phyloP scores from a whole-genome alignment of 371 early-diverging fungal species.

The Mortierella sp. region DNA sequence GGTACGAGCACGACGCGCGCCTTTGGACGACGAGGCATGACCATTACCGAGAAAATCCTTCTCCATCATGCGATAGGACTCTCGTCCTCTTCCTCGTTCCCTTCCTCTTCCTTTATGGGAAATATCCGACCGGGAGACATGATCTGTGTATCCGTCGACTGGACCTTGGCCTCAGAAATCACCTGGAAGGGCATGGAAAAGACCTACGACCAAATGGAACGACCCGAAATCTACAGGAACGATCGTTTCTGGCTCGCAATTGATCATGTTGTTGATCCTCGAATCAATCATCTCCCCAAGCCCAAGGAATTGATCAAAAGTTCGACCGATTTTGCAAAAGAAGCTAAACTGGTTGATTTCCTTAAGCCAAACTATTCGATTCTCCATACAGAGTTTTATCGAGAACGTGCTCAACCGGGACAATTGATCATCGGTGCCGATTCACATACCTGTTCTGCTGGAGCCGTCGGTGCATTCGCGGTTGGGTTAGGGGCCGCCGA shows the following conservation, averaged over 20 bases:
- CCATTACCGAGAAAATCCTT: constrained; percentile 80
- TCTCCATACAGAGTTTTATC: constrained; percentile 85
- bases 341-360: constrained; percentile 76
- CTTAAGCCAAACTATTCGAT: constrained; percentile 83
- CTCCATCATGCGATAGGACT: constrained; percentile 78
- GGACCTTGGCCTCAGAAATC: constrained; percentile 84
- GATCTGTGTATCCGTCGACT: constrained; percentile 83
- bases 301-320: constrained; percentile 74
- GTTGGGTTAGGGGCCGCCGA: constrained; percentile 86
- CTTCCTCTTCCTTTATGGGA: no score
- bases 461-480: constrained; percentile 80
- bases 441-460: constrained; percentile 85
- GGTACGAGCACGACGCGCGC: no score
- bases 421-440: constrained; percentile 85
- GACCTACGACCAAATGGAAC: constrained; percentile 80
- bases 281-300: constrained; percentile 76
- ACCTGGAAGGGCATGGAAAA: constrained; percentile 91
- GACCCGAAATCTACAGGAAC: constrained; percentile 77
- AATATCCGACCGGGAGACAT: constrained; percentile 81
- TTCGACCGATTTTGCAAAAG: constrained; percentile 75
- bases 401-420: constrained; percentile 85
- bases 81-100: constrained; percentile 62
- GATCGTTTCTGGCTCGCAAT: constrained; percentile 87
- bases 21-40: constrained; percentile 72
- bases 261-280: constrained; percentile 83